phyloP scores from a whole-genome alignment of 2,329 filamentous ascomycete genomes.

The Anthostomella pinea region DNA sequence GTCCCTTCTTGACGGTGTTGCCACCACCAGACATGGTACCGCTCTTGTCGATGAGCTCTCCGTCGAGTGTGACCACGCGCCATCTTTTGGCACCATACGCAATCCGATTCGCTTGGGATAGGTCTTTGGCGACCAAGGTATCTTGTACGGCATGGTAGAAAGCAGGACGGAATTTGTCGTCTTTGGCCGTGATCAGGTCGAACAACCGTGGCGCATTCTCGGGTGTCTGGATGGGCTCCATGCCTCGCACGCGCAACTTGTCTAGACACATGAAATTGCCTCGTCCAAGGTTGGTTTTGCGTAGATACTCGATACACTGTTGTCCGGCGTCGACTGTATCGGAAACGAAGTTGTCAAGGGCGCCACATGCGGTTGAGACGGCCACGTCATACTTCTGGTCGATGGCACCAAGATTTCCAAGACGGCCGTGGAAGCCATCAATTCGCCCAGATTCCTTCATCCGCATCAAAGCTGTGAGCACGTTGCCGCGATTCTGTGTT shows the following conservation, averaged over 20 bases:
- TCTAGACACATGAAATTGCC: conserved; percentile 97
- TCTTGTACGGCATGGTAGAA: conserved; percentile 97
- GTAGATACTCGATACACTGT: conserved; percentile 95
- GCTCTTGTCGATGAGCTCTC: conserved; percentile 94
- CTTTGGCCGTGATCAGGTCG: conserved; percentile 85
- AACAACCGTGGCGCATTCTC: conserved; percentile 91
- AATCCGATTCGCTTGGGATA: conserved; percentile 95
- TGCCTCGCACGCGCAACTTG: conserved; percentile 74
- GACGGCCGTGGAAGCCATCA: conserved; percentile 91
- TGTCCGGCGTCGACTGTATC: conserved; percentile 95
- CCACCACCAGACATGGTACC: conserved; percentile 99
- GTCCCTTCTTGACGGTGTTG: conserved; percentile 81
- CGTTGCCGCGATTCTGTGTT: conserved; percentile 89
- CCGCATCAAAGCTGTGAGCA: conserved; percentile 86
- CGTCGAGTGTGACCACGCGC: conserved; percentile 93
- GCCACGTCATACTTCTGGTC: conserved; percentile 93
- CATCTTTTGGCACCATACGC: conserved; percentile 91
- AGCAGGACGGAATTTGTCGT: conserved; percentile 80
- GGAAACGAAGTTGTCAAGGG: conserved; percentile 93
- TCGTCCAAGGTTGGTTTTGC: conserved; percentile 94
- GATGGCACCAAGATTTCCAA: conserved; percentile 92
- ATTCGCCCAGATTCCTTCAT: conserved; percentile 95
- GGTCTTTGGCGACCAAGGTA: conserved; percentile 86
- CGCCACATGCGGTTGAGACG: conserved; percentile 93
- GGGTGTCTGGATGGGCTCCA: conserved; percentile 79